Evolutionary conservation across 495 filamentous ascomycete species (phyloP), one percentile per base, ranked within the genome.

Genomic region (Talaromyces ruber): DNA sequence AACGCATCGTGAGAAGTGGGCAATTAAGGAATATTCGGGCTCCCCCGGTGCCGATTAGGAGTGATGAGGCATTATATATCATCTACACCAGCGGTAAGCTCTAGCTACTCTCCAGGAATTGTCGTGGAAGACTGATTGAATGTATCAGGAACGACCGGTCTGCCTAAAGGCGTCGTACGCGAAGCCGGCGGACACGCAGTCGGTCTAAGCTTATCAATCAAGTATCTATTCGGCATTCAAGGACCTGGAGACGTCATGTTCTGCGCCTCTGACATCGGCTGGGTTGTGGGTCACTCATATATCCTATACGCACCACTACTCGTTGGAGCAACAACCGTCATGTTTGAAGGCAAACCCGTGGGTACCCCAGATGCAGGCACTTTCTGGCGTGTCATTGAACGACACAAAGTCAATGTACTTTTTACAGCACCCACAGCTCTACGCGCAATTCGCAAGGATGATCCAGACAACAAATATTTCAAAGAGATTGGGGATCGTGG

Each of bases 341-440:
- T 97, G 2, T 97, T 91, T 68, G 93, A 97, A 74, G 93, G 93
- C 3, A 97, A 97, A 64, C 93, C 93, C 3, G 76, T 97, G 30
- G 93, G 92, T 3, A 97, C 93, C 0, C 93, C 93, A 0, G 84
- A 96, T 64, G 90, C 90, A 14, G 85, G 89, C 7, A 88, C 87
- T 0, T 93, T 96, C 74, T 97, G 92, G 92, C 81, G 93, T 3
- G 85, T 96, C 22, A 70, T 95, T 24, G 87, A 90, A 65, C 88
- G 93, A 66, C 86, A 96, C 75, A 87, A 87, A 67, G 91, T 93
- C 64, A 93, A 90, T 62, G 79, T 83, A 16, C 76, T 97, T 30
- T 95, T 88, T 68, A 96, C 92, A 1, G 93, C 93, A 0, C 93
- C 93, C 0, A 96, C 85, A 0, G 93, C 93, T 8, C 79, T 97